Percentiles rank a stretch among this genome's conserved stretches.
These are phyloP conservation scores for Alternaria postmessia DNA, from an alignment of 2,329 filamentous ascomycete species.

Conservation along the genomic window DNA sequence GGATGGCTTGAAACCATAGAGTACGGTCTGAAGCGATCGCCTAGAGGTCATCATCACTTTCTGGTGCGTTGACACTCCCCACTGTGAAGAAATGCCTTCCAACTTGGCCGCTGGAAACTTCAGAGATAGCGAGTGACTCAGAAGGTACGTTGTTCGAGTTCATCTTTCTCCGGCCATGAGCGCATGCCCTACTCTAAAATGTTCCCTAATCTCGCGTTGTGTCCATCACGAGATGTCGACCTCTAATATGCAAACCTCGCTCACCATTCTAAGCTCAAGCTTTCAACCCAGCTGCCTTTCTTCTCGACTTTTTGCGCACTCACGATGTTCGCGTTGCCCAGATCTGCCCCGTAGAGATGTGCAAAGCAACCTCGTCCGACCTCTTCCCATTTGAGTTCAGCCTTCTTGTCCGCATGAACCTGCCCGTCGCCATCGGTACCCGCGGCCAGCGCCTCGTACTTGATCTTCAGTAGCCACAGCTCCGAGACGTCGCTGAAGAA, in stretches of 20 bases:
- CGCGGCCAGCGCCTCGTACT: conserved; percentile 53
- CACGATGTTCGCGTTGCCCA: conserved; percentile 63
- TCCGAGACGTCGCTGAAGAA: conserved; percentile 45
- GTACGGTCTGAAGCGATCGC: background rate
- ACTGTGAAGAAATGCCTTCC: too few relatives aligned
- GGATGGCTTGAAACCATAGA: background rate
- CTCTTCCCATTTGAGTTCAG: conserved; percentile 63
- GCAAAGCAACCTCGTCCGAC: conserved; percentile 60
- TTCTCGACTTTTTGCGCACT: conserved; percentile 58
- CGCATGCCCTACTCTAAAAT: background rate
- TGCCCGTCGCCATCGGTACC: conserved; percentile 40
- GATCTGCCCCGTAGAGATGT: conserved; percentile 65
- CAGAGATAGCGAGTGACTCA: background rate
- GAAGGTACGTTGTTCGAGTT: background rate
- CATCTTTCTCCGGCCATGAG: background rate
- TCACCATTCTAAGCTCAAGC: conserved; percentile 47
- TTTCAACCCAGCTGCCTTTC: conserved; percentile 59
- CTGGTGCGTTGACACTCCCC: too few relatives aligned
- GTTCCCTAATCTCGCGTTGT: background rate
- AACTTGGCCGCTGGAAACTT: too few relatives aligned
- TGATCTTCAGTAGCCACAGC: conserved; percentile 65
- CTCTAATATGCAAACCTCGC: background rate
- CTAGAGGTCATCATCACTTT: background rate
- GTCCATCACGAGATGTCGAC: background rate
- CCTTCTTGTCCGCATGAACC: conserved; percentile 31